Evolutionary conservation across 768 basidiomycete species (phyloP), one percentile per base, ranked within the genome.

Genomic region (Vararia minispora): DNA sequence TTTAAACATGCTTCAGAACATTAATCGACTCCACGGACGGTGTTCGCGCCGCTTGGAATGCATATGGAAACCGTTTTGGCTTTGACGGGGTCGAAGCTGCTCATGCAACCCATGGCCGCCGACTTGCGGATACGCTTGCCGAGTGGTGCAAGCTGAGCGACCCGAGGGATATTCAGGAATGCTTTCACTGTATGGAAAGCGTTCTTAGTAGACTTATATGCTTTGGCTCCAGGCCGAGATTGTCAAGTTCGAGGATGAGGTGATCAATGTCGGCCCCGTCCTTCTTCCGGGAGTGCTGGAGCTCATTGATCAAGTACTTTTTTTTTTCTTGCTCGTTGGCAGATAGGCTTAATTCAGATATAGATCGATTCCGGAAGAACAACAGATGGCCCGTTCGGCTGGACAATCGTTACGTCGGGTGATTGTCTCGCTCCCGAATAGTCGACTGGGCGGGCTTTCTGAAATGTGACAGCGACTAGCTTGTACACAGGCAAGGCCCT

Each of bases 371-470:
- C 47, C 23, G 45, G 47, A 9, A 42, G 37, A 39, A 32, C 49
- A n/a, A n/a, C n/a, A n/a, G 42, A 37, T 13, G 34, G 46, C n/a
- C 37, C 58, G 21, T 62, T 62, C 37, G 64, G 67, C 28, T 92
- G 86, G 84, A 85, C 85, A 3, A 85, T 92, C 51, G 83, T 86
- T 24, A 90, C 88, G 5, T 87, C 83, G 30, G 76, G 86, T 79
- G 51, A 22, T 6, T 13, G 9, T 27, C 6, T 33, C 9, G 18
- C 9, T 17, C 32, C 9, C 32, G 17, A 18, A 18, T 17, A 18
- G 10, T 33, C 11, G 17, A 11, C 32, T 33, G n/a, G n/a, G n/a
- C n/a, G n/a, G n/a, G n/a, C n/a, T n/a, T n/a, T n/a, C n/a, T n/a
- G n/a, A n/a, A n/a, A 18, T 18, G 25, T 32, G 21, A 28, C 43